A percentile compares a stretch with the other conserved stretches of the same genome.
Conservation (phyloP, 768 basidiomycete genomes). For the Cubamyces lactineus region DNA sequence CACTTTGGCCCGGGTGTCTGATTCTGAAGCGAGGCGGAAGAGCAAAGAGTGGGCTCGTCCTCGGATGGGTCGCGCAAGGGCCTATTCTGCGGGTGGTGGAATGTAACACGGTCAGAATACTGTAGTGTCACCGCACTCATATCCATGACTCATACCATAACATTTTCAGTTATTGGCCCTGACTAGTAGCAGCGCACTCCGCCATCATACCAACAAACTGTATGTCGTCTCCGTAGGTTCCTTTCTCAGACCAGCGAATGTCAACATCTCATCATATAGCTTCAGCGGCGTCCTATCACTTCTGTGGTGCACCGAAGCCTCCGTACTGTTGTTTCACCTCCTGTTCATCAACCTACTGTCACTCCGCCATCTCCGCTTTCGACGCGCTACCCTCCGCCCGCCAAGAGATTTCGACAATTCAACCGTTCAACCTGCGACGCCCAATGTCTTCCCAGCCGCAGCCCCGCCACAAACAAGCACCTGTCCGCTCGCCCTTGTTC, state of each 20-base stretch:
- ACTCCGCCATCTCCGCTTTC: conserved; percentile 5
- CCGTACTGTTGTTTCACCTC: conserved; percentile 1
- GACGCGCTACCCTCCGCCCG: not conserved
- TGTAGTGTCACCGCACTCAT: not conserved
- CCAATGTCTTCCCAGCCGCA: not conserved
- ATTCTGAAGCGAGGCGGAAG: not conserved
- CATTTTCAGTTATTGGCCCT: too few species aligned
- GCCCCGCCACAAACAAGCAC: not conserved
- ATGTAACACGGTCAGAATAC: conserved; percentile 4
- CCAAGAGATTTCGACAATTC: not conserved
- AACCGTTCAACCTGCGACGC: not conserved
- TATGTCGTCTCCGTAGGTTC: too few species aligned
- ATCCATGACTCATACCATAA: too few species aligned
- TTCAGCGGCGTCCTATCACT: not conserved
- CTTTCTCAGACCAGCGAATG: too few species aligned
- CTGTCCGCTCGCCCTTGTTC: not conserved
- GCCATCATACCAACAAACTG: too few species aligned
- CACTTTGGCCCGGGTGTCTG: not conserved
- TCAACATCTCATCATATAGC: not conserved
- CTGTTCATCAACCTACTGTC: not conserved
- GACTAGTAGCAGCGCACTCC: too few species aligned
- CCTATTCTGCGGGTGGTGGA: conserved; percentile 22
- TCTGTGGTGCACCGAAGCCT: not conserved
- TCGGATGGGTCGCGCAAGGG: conserved; percentile 19
- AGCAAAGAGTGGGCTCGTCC: conserved; percentile 18